Conservation (phyloP, 1,139 yeast genomes). For the Taphrina wiesneri region DNA sequence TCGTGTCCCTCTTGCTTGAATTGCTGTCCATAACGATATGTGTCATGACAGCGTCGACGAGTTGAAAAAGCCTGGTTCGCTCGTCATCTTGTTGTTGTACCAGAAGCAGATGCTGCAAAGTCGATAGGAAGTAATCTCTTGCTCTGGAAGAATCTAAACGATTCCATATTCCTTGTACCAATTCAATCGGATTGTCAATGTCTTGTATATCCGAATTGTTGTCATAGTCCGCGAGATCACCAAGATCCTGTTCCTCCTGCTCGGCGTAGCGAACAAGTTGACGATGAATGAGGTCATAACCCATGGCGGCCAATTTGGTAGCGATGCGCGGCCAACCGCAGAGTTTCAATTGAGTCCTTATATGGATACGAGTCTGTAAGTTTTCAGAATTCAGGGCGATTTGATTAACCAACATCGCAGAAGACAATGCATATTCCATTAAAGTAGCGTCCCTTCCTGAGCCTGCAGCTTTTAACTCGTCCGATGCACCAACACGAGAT, state of each 20-base stretch:
- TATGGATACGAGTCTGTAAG: slow-evolving; percentile 66
- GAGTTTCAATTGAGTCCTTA: slow-evolving; percentile 73
- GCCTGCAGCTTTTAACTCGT: slow-evolving; percentile 71
- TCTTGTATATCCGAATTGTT: slow-evolving; percentile 55
- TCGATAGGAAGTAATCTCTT: slow-evolving; percentile 64
- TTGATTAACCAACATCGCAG: slow-evolving; percentile 73
- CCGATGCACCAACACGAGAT: slow-evolving; percentile 88
- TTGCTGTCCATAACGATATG: slow-evolving; percentile 62
- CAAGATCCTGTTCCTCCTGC: slow-evolving; percentile 65
- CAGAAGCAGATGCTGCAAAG: slow-evolving; percentile 80
- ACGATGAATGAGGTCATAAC: slow-evolving; percentile 63
- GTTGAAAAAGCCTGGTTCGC: slow-evolving; percentile 69
- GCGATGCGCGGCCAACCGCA: slow-evolving; percentile 72
- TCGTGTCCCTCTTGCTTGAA: slow-evolving; percentile 16
- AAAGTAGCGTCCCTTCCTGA: slow-evolving; percentile 66
- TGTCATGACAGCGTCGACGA: slow-evolving; percentile 80
- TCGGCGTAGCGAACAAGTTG: slow-evolving; percentile 69
- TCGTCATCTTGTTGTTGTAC: slow-evolving; percentile 55
- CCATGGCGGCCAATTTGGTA: slow-evolving; percentile 60
- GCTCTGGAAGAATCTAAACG: slow-evolving; percentile 71
- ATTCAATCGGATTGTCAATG: slow-evolving; percentile 65
- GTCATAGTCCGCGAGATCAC: slow-evolving; percentile 47
- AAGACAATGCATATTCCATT: slow-evolving; percentile 75
- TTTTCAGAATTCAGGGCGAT: slow-evolving; percentile 68
- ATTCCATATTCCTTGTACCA: slow-evolving; percentile 69